Conservation (phyloP, 768 basidiomycete species). For the Plicaturopsis crispa region DNA sequence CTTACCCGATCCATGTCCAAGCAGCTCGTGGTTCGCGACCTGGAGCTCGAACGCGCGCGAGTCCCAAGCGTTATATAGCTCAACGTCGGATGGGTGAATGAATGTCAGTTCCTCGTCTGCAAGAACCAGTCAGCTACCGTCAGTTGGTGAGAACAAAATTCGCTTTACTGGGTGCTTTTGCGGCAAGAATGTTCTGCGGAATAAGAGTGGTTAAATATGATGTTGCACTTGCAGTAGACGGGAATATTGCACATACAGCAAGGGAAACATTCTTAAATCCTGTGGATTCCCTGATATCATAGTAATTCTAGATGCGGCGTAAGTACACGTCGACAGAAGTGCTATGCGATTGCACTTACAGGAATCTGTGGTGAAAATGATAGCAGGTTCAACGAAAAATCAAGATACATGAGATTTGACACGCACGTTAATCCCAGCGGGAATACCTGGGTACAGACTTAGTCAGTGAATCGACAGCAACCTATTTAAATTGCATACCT, state of each 20-base stretch:
- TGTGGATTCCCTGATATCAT: slow-evolving; percentile 69
- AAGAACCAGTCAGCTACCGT: slow-evolving; percentile 4
- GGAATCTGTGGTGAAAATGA: slow-evolving; percentile 42
- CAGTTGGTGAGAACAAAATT: neutral
- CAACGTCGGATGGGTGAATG: slow-evolving; percentile 70
- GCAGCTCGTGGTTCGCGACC: slow-evolving; percentile 85
- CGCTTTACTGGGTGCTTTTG: slow-evolving; percentile 72
- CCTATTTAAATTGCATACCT: slow-evolving; percentile 32
- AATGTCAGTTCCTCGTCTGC: slow-evolving; percentile 79
- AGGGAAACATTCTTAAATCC: slow-evolving; percentile 91
- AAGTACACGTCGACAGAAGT: neutral
- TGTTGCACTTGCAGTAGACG: neutral
- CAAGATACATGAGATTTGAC: slow-evolving; percentile 1
- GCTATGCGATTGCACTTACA: slow-evolving; percentile 24
- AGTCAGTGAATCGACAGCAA: slow-evolving; percentile 3
- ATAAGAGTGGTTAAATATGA: neutral
- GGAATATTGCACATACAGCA: slow-evolving; percentile 45
- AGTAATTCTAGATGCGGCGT: slow-evolving; percentile 52
- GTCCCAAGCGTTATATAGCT: slow-evolving; percentile 73
- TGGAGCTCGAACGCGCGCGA: slow-evolving; percentile 76
- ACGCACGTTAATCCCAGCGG: slow-evolving; percentile 76
- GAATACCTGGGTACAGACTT: slow-evolving; percentile 47
- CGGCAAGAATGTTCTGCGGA: slow-evolving; percentile 69
- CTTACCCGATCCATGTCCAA: slow-evolving; percentile 83
- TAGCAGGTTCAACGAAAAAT: slow-evolving; percentile 4